Evolutionary conservation across 1,139 yeast species (phyloP).

Genomic region (Hyphopichia wangnamkhiaoensis): DNA sequence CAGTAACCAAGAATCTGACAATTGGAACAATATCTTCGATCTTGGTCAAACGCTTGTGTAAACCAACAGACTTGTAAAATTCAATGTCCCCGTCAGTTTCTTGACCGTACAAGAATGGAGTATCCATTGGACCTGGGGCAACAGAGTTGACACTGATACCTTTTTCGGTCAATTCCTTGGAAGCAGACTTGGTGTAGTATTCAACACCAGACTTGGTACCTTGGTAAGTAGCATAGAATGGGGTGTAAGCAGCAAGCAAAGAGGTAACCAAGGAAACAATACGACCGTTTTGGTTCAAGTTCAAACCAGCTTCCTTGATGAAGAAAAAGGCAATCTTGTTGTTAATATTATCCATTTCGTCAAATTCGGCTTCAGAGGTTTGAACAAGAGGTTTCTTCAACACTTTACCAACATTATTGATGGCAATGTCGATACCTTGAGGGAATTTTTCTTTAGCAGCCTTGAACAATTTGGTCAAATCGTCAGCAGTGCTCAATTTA

Average conservation of each 20-base stretch:
- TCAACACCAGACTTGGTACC: constrained; percentile 67
- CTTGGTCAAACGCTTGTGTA: constrained; percentile 55
- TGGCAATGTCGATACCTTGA: constrained; percentile 57
- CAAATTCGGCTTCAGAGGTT: constrained; percentile 54
- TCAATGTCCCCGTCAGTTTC: constrained; percentile 55
- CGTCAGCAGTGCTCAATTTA: constrained; percentile 43
- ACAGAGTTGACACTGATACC: constrained; percentile 57
- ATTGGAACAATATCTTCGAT: constrained; percentile 65
- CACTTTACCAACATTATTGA: constrained; percentile 67
- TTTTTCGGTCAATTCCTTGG: constrained; percentile 53
- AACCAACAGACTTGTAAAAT: constrained; percentile 53
- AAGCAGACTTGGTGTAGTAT: constrained; percentile 54
- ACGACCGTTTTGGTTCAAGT: constrained; percentile 52
- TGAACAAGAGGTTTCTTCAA: constrained; percentile 60
- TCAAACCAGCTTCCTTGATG: constrained; percentile 55
- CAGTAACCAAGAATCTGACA: constrained; percentile 58
- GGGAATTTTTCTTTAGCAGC: constrained; percentile 49
- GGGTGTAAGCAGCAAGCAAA: constrained; percentile 65
- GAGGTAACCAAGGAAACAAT: constrained; percentile 63
- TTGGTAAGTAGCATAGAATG: constrained; percentile 56
- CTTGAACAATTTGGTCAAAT: constrained; percentile 43
- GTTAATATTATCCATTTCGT: constrained; percentile 53
- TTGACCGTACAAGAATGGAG: constrained; percentile 66
- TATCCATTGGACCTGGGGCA: constrained; percentile 76
- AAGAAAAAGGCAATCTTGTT: constrained; percentile 64